A percentile compares a stretch with the other conserved stretches of the same genome.
These are phyloP conservation scores for Cryptosporidium baileyi DNA, from an alignment of 169 alveolate species.

Conservation along the genomic window DNA sequence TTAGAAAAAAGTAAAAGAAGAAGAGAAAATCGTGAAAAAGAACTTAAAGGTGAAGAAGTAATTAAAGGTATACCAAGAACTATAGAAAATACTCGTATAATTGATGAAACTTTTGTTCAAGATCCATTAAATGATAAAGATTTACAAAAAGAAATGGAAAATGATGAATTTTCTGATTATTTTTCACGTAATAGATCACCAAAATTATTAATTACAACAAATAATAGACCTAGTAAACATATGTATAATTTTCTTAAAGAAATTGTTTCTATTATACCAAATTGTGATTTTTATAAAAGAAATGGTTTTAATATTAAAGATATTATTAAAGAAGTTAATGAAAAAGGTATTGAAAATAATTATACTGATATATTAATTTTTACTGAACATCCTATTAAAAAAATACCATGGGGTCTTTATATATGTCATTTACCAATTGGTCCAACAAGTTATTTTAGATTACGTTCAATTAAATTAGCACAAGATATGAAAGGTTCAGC, in stretches of 20 bases:
- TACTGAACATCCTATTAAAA: slow-evolving; percentile 85
- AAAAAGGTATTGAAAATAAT: slow-evolving; percentile 82
- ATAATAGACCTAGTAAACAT: slow-evolving; percentile 83
- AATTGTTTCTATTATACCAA: slow-evolving; percentile 87
- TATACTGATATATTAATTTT: slow-evolving; percentile 87
- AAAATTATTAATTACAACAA: slow-evolving; percentile 89
- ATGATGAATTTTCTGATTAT: slow-evolving; percentile 90
- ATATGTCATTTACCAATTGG: slow-evolving; percentile 92
- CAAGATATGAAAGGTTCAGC: slow-evolving; percentile 88
- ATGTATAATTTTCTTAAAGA: slow-evolving; percentile 88
- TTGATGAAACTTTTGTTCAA: slow-evolving; percentile 69
- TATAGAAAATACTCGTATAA: slow-evolving; percentile 71
- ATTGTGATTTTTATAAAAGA: slow-evolving; percentile 88
- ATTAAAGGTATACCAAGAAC: slow-evolving; percentile 70
- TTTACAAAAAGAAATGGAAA: slow-evolving; percentile 83
- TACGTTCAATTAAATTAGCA: slow-evolving; percentile 83
- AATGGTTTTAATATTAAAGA: slow-evolving; percentile 77
- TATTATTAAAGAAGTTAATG: slow-evolving; percentile 83
- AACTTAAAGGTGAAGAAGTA: slow-evolving; percentile 37
- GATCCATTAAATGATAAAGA: slow-evolving; percentile 82
- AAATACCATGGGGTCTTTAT: slow-evolving; percentile 86
- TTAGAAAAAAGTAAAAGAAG: slow-evolving; percentile 45
- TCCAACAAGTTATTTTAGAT: slow-evolving; percentile 91
- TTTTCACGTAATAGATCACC: slow-evolving; percentile 86
- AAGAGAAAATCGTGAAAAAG: slow-evolving; percentile 56